Evolutionary conservation across 2,329 filamentous ascomycete genomes (phyloP).

Genomic region (Sordariomycetes sp.): DNA sequence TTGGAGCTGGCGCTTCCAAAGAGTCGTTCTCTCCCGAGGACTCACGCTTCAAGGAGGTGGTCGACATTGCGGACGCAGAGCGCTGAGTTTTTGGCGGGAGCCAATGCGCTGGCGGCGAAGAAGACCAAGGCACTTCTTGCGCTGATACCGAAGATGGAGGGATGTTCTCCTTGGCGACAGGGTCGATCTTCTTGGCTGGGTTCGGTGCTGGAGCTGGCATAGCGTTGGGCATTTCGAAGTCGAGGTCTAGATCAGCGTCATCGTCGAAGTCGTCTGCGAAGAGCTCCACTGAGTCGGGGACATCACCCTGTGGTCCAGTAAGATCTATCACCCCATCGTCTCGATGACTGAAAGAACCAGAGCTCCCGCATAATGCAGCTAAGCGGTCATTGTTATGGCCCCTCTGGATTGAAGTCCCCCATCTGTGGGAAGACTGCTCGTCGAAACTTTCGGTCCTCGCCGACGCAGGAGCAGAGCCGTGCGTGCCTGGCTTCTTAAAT

Average conservation of each 20-base stretch:
- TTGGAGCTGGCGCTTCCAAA: conserved; percentile 12
- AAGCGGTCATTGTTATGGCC: conserved; percentile 15
- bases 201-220: conserved; percentile 27
- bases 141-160: conserved; percentile 16
- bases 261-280: conserved; percentile 81
- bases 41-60: conserved; percentile 32
- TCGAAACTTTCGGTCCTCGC: conserved; percentile 24
- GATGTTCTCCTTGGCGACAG: conserved; percentile 11
- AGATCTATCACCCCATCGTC: conserved; percentile 20
- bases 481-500: conserved; percentile 33
- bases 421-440: conserved; percentile 21
- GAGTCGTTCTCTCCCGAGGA: conserved; percentile 21
- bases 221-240: conserved; percentile 52
- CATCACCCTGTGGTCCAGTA: conserved; percentile 13
- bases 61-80: conserved; percentile 8
- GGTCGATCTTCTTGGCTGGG: conserved; percentile 7
- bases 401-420: too few relatives aligned
- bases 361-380: conserved; percentile 32
- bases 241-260: conserved; percentile 65
- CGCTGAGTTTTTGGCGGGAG: conserved; percentile 21
- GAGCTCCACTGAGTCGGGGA: conserved; percentile 26
- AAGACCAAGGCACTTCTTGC: conserved; percentile 60
- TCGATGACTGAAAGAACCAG: conserved; percentile 34
- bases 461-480: conserved; percentile 24
- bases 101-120: conserved; percentile 46